phyloP scores from a whole-genome alignment of 2,329 filamentous ascomycete species.

The Talaromyces albobiverticillius region DNA sequence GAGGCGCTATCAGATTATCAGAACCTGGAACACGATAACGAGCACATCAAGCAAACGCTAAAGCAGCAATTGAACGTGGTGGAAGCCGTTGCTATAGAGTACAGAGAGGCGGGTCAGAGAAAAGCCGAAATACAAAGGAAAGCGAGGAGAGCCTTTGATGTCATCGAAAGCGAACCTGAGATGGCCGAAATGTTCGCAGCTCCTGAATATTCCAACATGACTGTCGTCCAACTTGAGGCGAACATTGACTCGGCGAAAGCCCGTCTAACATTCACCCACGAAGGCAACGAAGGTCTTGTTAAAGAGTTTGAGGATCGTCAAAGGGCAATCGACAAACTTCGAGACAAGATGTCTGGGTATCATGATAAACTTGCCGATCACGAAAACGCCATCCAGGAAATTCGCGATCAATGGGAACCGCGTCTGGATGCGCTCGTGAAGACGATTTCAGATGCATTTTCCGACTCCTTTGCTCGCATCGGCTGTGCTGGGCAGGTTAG shows the following conservation, averaged over 20 bases:
- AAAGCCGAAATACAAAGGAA: slow-evolving; percentile 15
- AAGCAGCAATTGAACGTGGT: slow-evolving; percentile 42
- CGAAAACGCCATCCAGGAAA: slow-evolving; percentile 57
- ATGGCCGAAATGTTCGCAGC: slow-evolving; percentile 39
- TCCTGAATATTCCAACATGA: slow-evolving; percentile 37
- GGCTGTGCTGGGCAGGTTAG: slow-evolving; percentile 88
- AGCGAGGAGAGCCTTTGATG: slow-evolving; percentile 18
- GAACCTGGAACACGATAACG: slow-evolving; percentile 65
- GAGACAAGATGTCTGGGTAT: slow-evolving; percentile 56
- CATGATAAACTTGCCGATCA: slow-evolving; percentile 56
- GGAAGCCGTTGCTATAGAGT: slow-evolving; percentile 31
- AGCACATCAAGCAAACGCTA: slow-evolving; percentile 52
- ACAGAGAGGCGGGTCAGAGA: slow-evolving; percentile 16
- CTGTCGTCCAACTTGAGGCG: slow-evolving; percentile 62
- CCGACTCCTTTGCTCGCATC: slow-evolving; percentile 90
- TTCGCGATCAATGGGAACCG: slow-evolving; percentile 79
- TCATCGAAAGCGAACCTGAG: slow-evolving; percentile 21
- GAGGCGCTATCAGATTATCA: slow-evolving; percentile 81
- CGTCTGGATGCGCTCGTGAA: slow-evolving; percentile 71
- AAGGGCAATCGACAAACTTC: slow-evolving; percentile 65
- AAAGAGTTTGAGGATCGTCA: slow-evolving; percentile 73
- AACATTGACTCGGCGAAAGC: slow-evolving; percentile 73
- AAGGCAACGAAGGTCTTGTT: slow-evolving; percentile 71
- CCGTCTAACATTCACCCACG: slow-evolving; percentile 75
- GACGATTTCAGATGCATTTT: slow-evolving; percentile 86